Evolutionary conservation across 1,284 basidiomycete genomes (phyloP), one percentile per base, ranked within the genome.

Genomic region (Ustilago vetiveriae): DNA sequence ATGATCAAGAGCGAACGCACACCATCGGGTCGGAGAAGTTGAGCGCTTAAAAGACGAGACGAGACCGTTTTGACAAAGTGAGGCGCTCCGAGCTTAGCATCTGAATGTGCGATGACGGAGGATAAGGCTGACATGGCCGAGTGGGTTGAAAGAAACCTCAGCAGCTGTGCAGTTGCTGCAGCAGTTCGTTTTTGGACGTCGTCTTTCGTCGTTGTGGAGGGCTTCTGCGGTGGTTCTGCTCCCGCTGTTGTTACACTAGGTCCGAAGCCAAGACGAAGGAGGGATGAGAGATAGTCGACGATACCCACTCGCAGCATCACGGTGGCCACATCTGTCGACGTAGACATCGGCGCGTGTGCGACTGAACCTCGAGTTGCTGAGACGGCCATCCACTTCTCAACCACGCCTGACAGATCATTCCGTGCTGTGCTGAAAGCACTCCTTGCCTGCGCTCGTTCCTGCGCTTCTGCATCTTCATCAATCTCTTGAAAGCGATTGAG

Each of bases 21-120:
- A 11, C 78, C 80, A n/a, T 78, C 76, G 1, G 74, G 64, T 6
- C 80, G 47, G 8, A 80, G 49, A 2, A 82, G 72, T 50, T 81
- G 80, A 14, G 69, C 67, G 7, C 72, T 67, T 6, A 75, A 52
- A 32, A 82, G 55, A 11, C 74, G 65, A n/a, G 59, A 60, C 0
- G 73, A 67, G 11, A 57, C 33, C 4, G 67, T 13, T 27, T 57
- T 63, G 52, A 77, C 65, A 30, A 75, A 76, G 27, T 49, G 38
- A 14, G 74, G 70, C 7, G 60, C 52, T 24, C 56, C 55, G 1
- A 41, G 64, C 24, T 44, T 60, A 21, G 55, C 46, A 21, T 54
- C 44, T 22, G 52, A 50, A 9, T 56, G 47, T 16, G 55, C 65
- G 24, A 62, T 68, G 26, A 65, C 60, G 9, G 62, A 45, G 6